Base-by-base conservation (phyloP, 345 rosid genomes). In the Mallotus nudiflorus region DNA sequence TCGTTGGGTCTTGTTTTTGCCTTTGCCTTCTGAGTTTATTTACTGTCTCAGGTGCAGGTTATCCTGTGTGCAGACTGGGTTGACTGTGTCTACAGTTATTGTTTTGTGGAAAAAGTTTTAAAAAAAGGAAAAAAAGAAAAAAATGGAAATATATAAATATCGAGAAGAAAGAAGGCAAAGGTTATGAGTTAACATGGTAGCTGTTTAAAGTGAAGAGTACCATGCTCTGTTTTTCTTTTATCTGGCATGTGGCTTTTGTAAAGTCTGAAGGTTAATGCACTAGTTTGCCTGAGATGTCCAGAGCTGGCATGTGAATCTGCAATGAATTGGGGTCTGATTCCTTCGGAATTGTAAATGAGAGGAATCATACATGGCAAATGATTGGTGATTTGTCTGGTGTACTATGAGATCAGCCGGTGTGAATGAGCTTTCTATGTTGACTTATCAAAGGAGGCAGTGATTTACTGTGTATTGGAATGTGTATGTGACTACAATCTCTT, bases 11-110 rank as follows among this genome's bases (percentile, higher is more conserved):
- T 18, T 33, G 53, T 71, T 35, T 55, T 24, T 33, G 53, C 61
- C 68, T 35, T 55, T 24, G 44, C 57, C 69, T 46, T 68, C 31
- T 29, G 58, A 62, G 40, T 69, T 70, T 48, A 51, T 61, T 35
- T 57, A 24, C 37, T 15, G 22, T 24, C 56, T 67, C 15, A 50
- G 65, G 50, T 67, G 67, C 29, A 31, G 31, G 62, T 19, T 72
- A 68, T 31, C n/a, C 28, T 20, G 31, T 62, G 29, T 63, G 45
- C 24, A 20, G 62, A 72, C 14, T 44, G 4, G 35, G 25, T 59
- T 18, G 16, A 52, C 46, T 67, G 77, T 39, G 63, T 52, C 46
- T 13, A 5, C 49, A 16, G 19, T 68, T 69, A 22, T 51, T 57
- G 62, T 31, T 49, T 16, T 52, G 51, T 69, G 52, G 62, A 42